Evolutionary conservation across 1,284 basidiomycete species (phyloP), one percentile per base, ranked within the genome.

Genomic region (Cryptococcus hybrid): DNA sequence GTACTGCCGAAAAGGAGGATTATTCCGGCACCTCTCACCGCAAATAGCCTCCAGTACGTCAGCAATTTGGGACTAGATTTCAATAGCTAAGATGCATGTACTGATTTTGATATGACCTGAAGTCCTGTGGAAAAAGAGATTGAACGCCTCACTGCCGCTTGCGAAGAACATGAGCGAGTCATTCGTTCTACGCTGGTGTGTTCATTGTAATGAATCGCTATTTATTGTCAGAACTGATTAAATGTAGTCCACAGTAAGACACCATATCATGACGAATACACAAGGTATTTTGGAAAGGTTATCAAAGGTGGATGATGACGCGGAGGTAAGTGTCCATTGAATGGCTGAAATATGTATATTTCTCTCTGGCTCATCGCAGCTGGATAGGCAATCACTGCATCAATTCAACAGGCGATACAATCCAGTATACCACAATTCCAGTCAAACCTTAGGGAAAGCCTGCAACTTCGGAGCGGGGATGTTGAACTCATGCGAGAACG

Each of bases 111-210:
- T 30, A 4, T 4, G 30, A 30, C 30, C 30, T 42, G 13, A 47
- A 75, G 73, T 34, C 65, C 64, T 7, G 58, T 75, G 12, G 64
- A 72, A 44, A 57, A 56, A 8, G 70, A 75, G 61, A 68, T 76
- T 12, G 66, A 70, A 13, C 55, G 67, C 13, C 54, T 76, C 45
- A 61, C 60, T 8, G 63, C 63, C 1, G 52, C 55, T 12, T 75
- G 73, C 52, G 63, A 71, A 18, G 68, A 73, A 54, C 73, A 75
- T 47, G 71, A 74, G 58, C 56, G 67, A 18, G 65, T 66, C 55
- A 74, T 74, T 36, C 57, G 72, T 12, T 65, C 68, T 3, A 62
- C 64, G 13, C 66, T 68, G 59, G 74, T 73, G 47, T 30, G 67
- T 59, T 3, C 30, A 35, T 43, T 30, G 13, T 4, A 24, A 18